Evolutionary conservation across 352 stramenopile species (phyloP).

Genomic region (Phytophthora crassamura): DNA sequence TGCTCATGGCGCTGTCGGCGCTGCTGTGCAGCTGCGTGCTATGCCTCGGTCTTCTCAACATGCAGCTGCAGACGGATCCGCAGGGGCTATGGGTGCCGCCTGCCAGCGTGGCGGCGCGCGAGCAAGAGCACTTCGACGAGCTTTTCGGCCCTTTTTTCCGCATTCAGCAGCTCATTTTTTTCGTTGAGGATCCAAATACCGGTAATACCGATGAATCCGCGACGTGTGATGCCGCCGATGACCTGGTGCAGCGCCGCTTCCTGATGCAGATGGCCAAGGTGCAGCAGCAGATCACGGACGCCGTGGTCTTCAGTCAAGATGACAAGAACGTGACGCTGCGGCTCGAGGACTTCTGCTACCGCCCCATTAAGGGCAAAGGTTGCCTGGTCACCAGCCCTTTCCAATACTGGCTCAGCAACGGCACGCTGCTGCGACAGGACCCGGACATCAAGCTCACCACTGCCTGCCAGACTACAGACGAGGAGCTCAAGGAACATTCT

Average conservation of each 20-base stretch:
- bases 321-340: constrained; percentile 42
- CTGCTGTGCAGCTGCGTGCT: constrained; percentile 58
- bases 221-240: constrained; percentile 38
- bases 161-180: constrained; percentile 89
- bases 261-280: constrained; percentile 70
- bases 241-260: constrained; percentile 69
- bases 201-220: too few relatives aligned
- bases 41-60: constrained; percentile 62
- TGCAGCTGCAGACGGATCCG: constrained; percentile 79
- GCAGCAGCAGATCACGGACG: constrained; percentile 61
- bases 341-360: constrained; percentile 83
- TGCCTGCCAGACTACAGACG: constrained; percentile 83
- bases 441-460: constrained; percentile 89
- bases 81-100: constrained; percentile 86
- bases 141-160: constrained; percentile 89
- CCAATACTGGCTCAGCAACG: constrained; percentile 80
- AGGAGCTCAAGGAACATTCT: constrained; percentile 50
- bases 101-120: constrained; percentile 57
- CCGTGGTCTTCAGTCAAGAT: constrained; percentile 32
- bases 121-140: constrained; percentile 79
- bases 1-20: constrained; percentile 52
- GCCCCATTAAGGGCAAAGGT: constrained; percentile 76
- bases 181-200: constrained; percentile 41
- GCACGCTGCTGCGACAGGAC: constrained; percentile 63
- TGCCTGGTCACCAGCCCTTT: constrained; percentile 86